Evolutionary conservation across 768 basidiomycete genomes (phyloP).

Genomic region (Tricholoma sp.): DNA sequence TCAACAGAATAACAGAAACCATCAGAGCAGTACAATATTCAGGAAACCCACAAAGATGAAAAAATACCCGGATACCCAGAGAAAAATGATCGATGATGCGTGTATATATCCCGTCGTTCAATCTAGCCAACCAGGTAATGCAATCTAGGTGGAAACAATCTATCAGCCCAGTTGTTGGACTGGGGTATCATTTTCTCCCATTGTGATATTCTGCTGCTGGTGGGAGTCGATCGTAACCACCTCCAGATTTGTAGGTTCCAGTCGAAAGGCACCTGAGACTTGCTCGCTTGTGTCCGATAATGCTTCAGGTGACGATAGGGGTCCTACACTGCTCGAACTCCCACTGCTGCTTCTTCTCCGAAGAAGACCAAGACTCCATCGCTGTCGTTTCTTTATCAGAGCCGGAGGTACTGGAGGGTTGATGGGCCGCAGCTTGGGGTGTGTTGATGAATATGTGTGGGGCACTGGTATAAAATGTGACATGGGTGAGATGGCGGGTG

Average conservation of each 20-base stretch:
- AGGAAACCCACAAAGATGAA: no score
- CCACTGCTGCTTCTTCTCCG: conserved; percentile 9
- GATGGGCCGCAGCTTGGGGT: conserved; percentile 19
- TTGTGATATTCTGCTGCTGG: background rate
- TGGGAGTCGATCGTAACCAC: background rate
- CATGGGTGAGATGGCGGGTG: conserved; percentile 8
- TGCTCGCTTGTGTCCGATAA: background rate
- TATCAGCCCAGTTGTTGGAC: background rate
- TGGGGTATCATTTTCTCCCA: background rate
- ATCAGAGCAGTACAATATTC: no score
- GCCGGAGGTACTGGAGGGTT: conserved; percentile 24
- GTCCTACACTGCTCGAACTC: background rate
- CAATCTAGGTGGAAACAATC: background rate
- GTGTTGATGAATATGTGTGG: conserved; percentile 11
- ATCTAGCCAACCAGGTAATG: no score
- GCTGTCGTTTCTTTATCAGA: conserved; percentile 20
- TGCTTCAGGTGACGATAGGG: background rate
- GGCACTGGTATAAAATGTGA: conserved; percentile 6
- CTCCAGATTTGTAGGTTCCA: background rate
- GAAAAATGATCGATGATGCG: no score
- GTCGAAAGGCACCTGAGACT: background rate
- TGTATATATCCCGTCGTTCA: no score
- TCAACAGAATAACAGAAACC: no score
- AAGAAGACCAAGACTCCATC: conserved; percentile 16
- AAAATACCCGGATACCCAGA: no score